phyloP scores from a whole-genome alignment of 495 filamentous ascomycete genomes.

The Cetradonia linearis region DNA sequence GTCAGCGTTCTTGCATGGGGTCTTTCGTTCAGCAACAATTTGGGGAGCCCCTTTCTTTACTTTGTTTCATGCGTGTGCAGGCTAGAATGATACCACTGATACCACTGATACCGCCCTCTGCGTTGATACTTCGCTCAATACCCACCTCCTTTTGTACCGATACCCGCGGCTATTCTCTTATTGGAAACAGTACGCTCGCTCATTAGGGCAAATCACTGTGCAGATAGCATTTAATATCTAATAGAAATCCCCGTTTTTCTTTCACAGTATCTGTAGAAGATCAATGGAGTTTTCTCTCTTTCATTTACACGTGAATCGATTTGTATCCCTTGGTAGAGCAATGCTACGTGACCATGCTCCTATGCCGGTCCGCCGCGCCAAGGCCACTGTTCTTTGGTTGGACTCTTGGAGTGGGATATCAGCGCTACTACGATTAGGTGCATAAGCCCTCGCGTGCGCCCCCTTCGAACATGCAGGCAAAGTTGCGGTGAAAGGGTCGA shows the following conservation, averaged over 20 bases:
- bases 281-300: neutral
- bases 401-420: neutral
- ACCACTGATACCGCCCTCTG: conserved; percentile 10
- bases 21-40: neutral
- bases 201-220: conserved; percentile 18
- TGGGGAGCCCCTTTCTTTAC: neutral
- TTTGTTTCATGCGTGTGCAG: conserved; percentile 4
- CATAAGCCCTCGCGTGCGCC: neutral
- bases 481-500: conserved; percentile 5
- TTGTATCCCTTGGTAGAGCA: no score
- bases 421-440: neutral
- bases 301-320: no score
- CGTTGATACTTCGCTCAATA: conserved; percentile 18
- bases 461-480: neutral
- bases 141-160: conserved; percentile 19
- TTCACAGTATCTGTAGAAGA: neutral
- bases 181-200: conserved; percentile 20
- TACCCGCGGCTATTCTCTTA: conserved; percentile 22
- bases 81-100: conserved; percentile 11
- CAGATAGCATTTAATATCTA: conserved; percentile 21
- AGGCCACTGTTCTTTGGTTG: neutral
- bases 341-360: neutral
- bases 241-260: conserved; percentile 3
- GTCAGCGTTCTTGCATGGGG: conserved; percentile 6
- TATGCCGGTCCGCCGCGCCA: neutral